Conservation (phyloP, 768 basidiomycete species). For the Trametes coccinea region DNA sequence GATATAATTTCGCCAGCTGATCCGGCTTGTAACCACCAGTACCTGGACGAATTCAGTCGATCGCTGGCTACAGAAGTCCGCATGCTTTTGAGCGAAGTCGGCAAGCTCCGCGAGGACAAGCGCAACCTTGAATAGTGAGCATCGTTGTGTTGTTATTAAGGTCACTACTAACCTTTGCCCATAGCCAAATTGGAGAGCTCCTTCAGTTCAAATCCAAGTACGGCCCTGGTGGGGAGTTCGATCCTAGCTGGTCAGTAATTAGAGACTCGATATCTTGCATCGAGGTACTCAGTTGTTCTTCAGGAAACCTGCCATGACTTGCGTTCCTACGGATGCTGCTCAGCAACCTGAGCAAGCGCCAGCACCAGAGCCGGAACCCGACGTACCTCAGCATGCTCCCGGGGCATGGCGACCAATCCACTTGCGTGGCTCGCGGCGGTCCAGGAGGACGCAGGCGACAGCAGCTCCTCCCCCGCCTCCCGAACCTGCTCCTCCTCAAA, state of each 20-base stretch:
- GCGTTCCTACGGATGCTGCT: constrained; percentile 19
- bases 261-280: no score
- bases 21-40: constrained; percentile 41
- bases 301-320: constrained; percentile 23
- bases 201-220: constrained; percentile 73
- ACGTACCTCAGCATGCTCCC: constrained; percentile 20
- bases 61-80: constrained; percentile 82
- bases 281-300: not conserved
- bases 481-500: constrained; percentile 27
- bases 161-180: no score
- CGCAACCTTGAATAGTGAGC: constrained; percentile 78
- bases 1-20: constrained; percentile 1
- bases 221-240: constrained; percentile 83
- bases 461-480: constrained; percentile 18
- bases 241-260: constrained; percentile 67
- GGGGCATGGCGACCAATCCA: constrained; percentile 23
- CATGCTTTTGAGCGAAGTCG: constrained; percentile 80
- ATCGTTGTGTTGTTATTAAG: not conserved
- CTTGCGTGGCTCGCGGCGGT: constrained; percentile 16
- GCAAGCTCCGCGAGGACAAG: constrained; percentile 77
- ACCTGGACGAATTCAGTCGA: constrained; percentile 86
- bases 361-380: constrained; percentile 25
- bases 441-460: constrained; percentile 21
- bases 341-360: constrained; percentile 27
- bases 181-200: constrained; percentile 76